Evolutionary conservation across 2,329 filamentous ascomycete genomes (phyloP).

Genomic region (Rutstroemia sp.): DNA sequence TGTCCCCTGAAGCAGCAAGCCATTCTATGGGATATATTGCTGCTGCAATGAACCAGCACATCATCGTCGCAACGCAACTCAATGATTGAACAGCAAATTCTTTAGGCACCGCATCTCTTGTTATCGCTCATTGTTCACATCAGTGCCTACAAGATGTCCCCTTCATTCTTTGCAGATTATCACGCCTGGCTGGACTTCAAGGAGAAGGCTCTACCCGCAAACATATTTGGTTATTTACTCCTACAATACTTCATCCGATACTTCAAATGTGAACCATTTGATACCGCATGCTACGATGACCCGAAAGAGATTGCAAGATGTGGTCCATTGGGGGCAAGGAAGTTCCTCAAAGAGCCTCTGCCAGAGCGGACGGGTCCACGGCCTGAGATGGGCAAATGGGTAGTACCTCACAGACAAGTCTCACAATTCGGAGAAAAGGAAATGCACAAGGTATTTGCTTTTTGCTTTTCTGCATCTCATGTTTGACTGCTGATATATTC

Average conservation of each 20-base stretch:
- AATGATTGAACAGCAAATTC: too few relatives aligned
- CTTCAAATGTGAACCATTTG: constrained; percentile 18
- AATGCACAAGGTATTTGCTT: constrained; percentile 15
- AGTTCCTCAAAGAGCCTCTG: constrained; percentile 13
- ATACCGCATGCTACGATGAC: constrained; percentile 15
- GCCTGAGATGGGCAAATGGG: constrained; percentile 18
- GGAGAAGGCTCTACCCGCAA: constrained; percentile 20
- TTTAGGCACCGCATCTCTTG: too few relatives aligned
- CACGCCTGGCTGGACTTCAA: constrained; percentile 20
- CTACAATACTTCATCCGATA: constrained; percentile 16
- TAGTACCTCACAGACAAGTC: constrained; percentile 20
- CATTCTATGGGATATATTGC: too few relatives aligned
- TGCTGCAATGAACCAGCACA: too few relatives aligned
- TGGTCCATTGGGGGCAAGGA: constrained; percentile 12
- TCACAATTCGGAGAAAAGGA: constrained; percentile 15
- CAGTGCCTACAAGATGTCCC: background rate
- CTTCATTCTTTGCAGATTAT: constrained; percentile 15
- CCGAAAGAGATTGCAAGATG: constrained; percentile 20
- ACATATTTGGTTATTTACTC: constrained; percentile 19
- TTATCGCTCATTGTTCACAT: background rate
- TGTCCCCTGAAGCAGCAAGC: too few relatives aligned
- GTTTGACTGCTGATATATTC: background rate
- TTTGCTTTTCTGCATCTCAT: background rate
- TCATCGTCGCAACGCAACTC: too few relatives aligned
- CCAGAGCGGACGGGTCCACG: constrained; percentile 16